A percentile compares a stretch with the other conserved stretches of the same genome.
phyloP scores from a whole-genome alignment of 768 basidiomycete genomes.

The Lactifluus piperatus region DNA sequence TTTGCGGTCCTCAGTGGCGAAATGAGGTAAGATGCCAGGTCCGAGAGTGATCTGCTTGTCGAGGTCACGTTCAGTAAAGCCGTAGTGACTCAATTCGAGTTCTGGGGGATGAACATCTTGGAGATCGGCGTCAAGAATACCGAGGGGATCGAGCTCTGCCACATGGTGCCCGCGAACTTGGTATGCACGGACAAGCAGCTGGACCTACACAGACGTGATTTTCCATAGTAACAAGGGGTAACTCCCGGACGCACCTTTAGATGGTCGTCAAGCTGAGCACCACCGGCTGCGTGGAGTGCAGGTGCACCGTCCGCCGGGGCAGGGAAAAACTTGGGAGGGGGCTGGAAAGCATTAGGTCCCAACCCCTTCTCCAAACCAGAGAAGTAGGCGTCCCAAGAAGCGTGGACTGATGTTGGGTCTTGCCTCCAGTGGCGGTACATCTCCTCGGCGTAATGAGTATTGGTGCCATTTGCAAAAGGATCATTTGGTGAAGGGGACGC shows the following conservation, averaged over 20 bases:
- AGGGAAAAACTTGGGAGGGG: constrained; percentile 68
- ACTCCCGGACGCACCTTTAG: constrained; percentile 58
- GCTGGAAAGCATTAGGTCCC: constrained; percentile 73
- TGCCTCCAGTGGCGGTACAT: constrained; percentile 92
- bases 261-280: constrained; percentile 83
- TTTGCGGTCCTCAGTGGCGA: constrained; percentile 76
- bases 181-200: constrained; percentile 96
- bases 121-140: constrained; percentile 85
- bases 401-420: constrained; percentile 87
- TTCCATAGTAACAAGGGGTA: not conserved
- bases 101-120: constrained; percentile 74
- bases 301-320: constrained; percentile 75
- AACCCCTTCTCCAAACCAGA: constrained; percentile 87
- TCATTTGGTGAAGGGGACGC: constrained; percentile 65
- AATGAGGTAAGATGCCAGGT: constrained; percentile 93
- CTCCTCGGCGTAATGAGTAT: constrained; percentile 92
- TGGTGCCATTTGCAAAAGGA: constrained; percentile 88
- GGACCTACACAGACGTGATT: constrained; percentile 48
- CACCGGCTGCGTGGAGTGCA: constrained; percentile 55
- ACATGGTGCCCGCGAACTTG: constrained; percentile 98
- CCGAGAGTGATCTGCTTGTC: constrained; percentile 92
- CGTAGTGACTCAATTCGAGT: constrained; percentile 88
- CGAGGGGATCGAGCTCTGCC: constrained; percentile 92
- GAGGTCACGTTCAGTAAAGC: constrained; percentile 89
- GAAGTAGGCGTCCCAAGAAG: constrained; percentile 93